These are phyloP conservation scores for Tricholomella constricta DNA, from an alignment of 768 basidiomycete genomes.

Conservation along the genomic window DNA sequence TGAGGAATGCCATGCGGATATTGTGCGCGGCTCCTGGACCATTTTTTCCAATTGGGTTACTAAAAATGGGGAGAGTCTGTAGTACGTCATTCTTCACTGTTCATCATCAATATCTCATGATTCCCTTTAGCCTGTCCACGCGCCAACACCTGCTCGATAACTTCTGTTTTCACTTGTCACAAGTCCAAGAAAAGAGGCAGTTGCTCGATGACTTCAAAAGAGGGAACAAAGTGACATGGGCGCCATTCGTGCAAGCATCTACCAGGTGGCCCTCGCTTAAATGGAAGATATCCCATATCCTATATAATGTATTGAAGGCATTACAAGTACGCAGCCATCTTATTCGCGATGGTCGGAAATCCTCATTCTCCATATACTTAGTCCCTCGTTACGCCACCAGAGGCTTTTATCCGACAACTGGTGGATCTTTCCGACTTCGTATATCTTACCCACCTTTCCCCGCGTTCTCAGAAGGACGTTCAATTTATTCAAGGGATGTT, in stretches of 20 bases:
- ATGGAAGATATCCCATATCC: background rate
- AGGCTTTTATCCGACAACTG: background rate
- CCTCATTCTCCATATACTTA: background rate
- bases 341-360: background rate
- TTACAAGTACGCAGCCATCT: background rate
- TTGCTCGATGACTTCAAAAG: background rate
- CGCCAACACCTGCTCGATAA: background rate
- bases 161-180: background rate
- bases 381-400: background rate
- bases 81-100: background rate
- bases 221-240: background rate
- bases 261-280: background rate
- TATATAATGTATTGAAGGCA: background rate
- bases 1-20: background rate
- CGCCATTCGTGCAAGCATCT: background rate
- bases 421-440: background rate
- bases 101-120: background rate
- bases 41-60: background rate
- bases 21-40: background rate
- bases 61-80: background rate
- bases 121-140: background rate
- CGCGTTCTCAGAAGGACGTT: background rate
- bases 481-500: background rate
- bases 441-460: background rate
- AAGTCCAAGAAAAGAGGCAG: background rate